These are phyloP conservation scores for Gnaphalium uliginosum DNA, from an alignment of 129 eudicot species.

Conservation along the genomic window DNA sequence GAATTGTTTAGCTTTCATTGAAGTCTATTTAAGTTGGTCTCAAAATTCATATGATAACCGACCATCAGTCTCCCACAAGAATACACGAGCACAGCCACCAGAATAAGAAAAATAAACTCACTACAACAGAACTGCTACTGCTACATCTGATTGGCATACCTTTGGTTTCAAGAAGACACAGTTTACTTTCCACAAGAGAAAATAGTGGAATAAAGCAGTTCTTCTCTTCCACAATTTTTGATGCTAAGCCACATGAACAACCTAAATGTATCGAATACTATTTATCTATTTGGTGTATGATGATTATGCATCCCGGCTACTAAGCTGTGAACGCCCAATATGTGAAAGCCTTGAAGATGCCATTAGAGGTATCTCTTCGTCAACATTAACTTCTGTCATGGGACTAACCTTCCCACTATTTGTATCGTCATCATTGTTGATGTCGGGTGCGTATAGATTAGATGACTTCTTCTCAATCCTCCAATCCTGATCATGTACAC, in stretches of 20 bases:
- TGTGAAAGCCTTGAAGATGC: conserved; percentile 60
- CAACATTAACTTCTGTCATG: conserved; percentile 41
- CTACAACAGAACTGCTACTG: conserved; percentile 8
- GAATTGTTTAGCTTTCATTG: background rate
- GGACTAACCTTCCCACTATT: conserved; percentile 44
- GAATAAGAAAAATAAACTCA: background rate
- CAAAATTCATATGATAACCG: conserved; percentile 6
- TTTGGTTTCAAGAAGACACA: background rate
- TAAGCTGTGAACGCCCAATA: conserved; percentile 57
- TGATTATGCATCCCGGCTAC: conserved; percentile 45
- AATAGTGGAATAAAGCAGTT: conserved; percentile 5
- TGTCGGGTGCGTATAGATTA: conserved; percentile 38
- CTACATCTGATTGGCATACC: background rate
- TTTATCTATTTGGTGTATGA: conserved; percentile 28
- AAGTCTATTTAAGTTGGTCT: conserved; percentile 13
- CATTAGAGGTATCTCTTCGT: conserved; percentile 60
- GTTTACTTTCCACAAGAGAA: conserved; percentile 8
- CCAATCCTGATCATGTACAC: conserved; percentile 54
- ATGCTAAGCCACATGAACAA: conserved; percentile 29
- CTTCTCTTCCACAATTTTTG: conserved; percentile 15
- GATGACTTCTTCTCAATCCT: conserved; percentile 78
- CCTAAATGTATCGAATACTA: conserved; percentile 31
- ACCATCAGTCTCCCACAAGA: background rate
- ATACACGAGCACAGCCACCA: background rate
- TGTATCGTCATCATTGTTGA: conserved; percentile 32